phyloP scores from a whole-genome alignment of 2,329 filamentous ascomycete species.

The Ophiostoma ips region DNA sequence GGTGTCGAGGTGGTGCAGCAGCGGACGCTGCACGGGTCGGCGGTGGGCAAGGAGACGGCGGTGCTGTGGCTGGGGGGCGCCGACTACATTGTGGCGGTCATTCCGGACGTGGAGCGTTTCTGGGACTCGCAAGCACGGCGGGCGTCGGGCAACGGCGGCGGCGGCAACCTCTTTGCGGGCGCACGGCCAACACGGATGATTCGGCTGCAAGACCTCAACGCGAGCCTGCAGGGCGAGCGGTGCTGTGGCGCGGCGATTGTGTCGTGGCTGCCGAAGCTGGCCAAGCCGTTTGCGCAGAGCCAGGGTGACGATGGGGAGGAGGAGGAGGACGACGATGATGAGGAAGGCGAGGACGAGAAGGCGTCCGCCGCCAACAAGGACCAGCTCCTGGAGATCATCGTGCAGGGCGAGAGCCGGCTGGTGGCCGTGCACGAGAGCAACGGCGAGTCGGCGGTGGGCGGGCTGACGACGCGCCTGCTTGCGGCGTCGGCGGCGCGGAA shows the following conservation, averaged over 20 bases:
- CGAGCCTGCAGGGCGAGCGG: constrained; percentile 42
- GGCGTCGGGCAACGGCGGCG: constrained; percentile 25
- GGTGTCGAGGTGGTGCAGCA: constrained; percentile 37
- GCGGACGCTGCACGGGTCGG: constrained; percentile 26
- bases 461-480: constrained; percentile 23
- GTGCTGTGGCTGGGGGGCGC: constrained; percentile 42
- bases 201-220: constrained; percentile 37
- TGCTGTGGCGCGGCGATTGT: constrained; percentile 38
- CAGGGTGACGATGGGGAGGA: constrained; percentile 3
- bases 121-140: constrained; percentile 46
- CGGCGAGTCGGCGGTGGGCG: constrained; percentile 22
- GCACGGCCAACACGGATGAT: constrained; percentile 41
- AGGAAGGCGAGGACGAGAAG: constrained; percentile 13
- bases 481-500: constrained; percentile 19
- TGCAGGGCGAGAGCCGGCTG: constrained; percentile 41
- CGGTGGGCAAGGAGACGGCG: constrained; percentile 37
- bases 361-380: constrained; percentile 14
- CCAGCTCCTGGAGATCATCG: constrained; percentile 34
- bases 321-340: constrained; percentile 7
- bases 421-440: constrained; percentile 38
- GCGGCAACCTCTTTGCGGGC: constrained; percentile 40
- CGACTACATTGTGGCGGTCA: constrained; percentile 40
- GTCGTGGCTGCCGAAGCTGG: constrained; percentile 19
- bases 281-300: constrained; percentile 4
- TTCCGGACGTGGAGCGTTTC: constrained; percentile 40